Evolutionary conservation across 2,329 filamentous ascomycete genomes (phyloP), one percentile per base, ranked within the genome.

Genomic region (Aschersonia sp.): DNA sequence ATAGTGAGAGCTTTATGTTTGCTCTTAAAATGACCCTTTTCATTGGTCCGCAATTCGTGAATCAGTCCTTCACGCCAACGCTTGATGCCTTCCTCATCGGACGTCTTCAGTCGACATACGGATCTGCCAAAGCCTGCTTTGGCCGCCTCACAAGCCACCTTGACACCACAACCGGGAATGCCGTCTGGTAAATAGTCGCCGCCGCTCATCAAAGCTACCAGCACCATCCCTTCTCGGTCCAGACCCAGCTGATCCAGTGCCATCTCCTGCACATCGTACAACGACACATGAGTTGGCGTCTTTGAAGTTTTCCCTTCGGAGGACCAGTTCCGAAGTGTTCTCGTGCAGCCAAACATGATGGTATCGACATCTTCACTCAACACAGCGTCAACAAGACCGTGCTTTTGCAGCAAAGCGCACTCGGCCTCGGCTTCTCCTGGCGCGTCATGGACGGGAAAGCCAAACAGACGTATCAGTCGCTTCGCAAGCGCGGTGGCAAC

Each of bases 291-390:
- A 0, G 91, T 96, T 0, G 89, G 86, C 0, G 72, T 69, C 51
- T 84, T 85, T 55, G 72, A 68, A n/a, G 70, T 74, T 43, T 70
- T 74, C 9, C 72, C 74, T 59, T 94, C 87, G 3, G 85, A 75
- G 0, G 85, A 85, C 82, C 87, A 96, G 57, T 88, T 91, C 46
- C 88, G 77, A 42, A 96, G 67, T 0, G 85, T 91, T 40, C 79
- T 67, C 0, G 77, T 81, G 53, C 88, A 92, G 1, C 92, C 92
- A 66, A 97, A 97, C 91, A 97, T 97, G 57, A 97, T 77, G 2
- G 91, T 92, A 61, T 98, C 92, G 43, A 96, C 89, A 69, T 98
- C 92, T 62, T 98, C 89, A 62, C 87, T 96, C 56, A 98, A 72
- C 1, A 97, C 92, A 0, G 87, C 91, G 63, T 98, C 92, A 1